Base-by-base conservation (phyloP, 2,329 filamentous ascomycete genomes). In the Xylariaceae sp. region DNA sequence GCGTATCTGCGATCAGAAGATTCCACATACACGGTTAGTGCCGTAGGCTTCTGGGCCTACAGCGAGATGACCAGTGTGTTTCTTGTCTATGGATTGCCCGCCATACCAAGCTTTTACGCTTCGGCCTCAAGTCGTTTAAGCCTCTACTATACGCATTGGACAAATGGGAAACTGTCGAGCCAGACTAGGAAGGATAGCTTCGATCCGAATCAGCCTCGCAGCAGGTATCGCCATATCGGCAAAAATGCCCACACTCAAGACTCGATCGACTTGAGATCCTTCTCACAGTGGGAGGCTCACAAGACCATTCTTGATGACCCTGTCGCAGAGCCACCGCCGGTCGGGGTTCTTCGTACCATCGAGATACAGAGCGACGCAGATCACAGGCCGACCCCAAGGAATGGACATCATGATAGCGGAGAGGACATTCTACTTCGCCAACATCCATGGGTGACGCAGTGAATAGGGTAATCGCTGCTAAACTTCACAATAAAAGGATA, bases 341-440 rank as follows among this genome's bases (percentile, higher is more conserved):
- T 42, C 22, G 39, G 19, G 32, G 44, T 53, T 15, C 41, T 50
- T 4, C 46, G 46, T 15, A 53, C 51, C 5, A 33, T 53, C 35
- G 47, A 53, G 18, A 47, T 53, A 22, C 22, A 47, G 15, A 35
- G 47, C 43, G 51, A 53, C 27, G 47, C 50, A 31, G 39, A 47
- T 12, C 36, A 41, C 18, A 18, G 44, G 9, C 47, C 44, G 17
- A 42, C 22, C 11, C 41, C 35, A 12, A n/a, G n/a, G n/a, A 42
- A 44, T 15, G 47, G 39, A 19, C 44, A 53, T 18, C 47, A 44
- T 36, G 44, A 45, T 22, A 45, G 49, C n/a, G 51, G 42, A 14
- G 44, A 53, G n/a, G 50, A 47, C 12, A 47, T 53, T 6, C 30
- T 47, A 30, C 44, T 50, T 30, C 51, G 51, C 15, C 51, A 53